A percentile compares a stretch with the other conserved stretches of the same genome.
These are phyloP conservation scores for Novymonas esmeraldas DNA, from an alignment of 208 protist species.

Conservation along the genomic window DNA sequence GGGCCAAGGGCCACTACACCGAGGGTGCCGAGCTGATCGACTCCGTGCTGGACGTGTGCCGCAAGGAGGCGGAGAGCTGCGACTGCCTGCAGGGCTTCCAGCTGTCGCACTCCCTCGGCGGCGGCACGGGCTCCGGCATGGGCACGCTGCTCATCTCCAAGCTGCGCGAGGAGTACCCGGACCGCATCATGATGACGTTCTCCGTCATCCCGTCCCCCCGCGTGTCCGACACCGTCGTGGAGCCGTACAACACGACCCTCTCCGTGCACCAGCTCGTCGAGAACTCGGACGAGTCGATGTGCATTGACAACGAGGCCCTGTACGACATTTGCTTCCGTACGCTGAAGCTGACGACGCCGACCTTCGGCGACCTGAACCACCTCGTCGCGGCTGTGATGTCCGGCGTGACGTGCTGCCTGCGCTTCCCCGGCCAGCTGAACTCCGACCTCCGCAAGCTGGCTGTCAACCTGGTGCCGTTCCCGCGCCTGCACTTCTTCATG, in stretches of 20 bases:
- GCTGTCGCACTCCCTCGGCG: constrained; percentile 98
- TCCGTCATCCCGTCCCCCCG: constrained; percentile 98
- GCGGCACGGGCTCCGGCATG: constrained; percentile 97
- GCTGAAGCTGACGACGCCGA: constrained; percentile 97
- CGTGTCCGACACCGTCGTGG: constrained; percentile 97
- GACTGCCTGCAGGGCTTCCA: constrained; percentile 99
- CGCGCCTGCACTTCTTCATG: constrained; percentile 99
- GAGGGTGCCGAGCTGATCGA: constrained; percentile 98
- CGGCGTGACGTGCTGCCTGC: constrained; percentile 96
- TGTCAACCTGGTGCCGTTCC: constrained; percentile 99
- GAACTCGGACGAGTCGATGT: constrained; percentile 97
- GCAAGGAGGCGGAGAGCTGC: constrained; percentile 98
- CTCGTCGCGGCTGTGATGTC: constrained; percentile 95
- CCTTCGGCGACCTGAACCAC: constrained; percentile 97
- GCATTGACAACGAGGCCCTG: constrained; percentile 99
- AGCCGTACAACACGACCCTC: constrained; percentile 98
- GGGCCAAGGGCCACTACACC: constrained; percentile 98
- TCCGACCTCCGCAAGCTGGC: constrained; percentile 96
- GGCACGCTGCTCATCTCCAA: constrained; percentile 98
- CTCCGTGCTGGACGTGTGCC: constrained; percentile 96
- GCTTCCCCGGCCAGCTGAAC: constrained; percentile 98
- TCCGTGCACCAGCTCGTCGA: constrained; percentile 98
- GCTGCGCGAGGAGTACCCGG: constrained; percentile 97
- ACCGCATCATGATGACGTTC: constrained; percentile 99
- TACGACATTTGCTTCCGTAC: constrained; percentile 99